phyloP scores from a whole-genome alignment of 495 filamentous ascomycete species.

The Staphylotrichum longicolle region DNA sequence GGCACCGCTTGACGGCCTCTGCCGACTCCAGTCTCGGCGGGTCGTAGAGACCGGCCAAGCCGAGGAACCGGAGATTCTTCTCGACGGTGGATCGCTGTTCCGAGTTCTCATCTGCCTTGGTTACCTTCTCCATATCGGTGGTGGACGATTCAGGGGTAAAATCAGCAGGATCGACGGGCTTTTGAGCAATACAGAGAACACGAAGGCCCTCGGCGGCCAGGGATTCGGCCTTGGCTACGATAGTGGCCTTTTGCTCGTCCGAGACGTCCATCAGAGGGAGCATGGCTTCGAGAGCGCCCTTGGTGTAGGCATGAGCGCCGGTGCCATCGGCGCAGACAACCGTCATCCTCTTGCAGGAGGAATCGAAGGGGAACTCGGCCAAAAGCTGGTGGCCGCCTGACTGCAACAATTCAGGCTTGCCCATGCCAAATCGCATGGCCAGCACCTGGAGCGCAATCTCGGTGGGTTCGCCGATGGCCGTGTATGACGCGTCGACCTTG shows the following conservation, averaged over 20 bases:
- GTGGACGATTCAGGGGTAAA: neutral
- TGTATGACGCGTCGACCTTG: slow-evolving; percentile 39
- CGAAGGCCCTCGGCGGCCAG: slow-evolving; percentile 72
- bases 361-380: slow-evolving; percentile 78
- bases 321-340: slow-evolving; percentile 56
- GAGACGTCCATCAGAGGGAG: slow-evolving; percentile 62
- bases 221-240: slow-evolving; percentile 58
- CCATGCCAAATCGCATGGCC: slow-evolving; percentile 65
- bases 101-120: slow-evolving; percentile 21
- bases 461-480: slow-evolving; percentile 74
- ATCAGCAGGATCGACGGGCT: slow-evolving; percentile 24
- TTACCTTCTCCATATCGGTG: slow-evolving; percentile 17
- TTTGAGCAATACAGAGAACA: slow-evolving; percentile 72
- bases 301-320: slow-evolving; percentile 60
- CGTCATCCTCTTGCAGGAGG: slow-evolving; percentile 78
- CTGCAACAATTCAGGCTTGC: slow-evolving; percentile 51
- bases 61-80: slow-evolving; percentile 56
- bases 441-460: slow-evolving; percentile 82
- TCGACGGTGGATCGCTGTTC: slow-evolving; percentile 49
- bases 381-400: slow-evolving; percentile 50
- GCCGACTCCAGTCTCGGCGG: slow-evolving; percentile 67
- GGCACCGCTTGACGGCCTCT: slow-evolving; percentile 61
- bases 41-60: slow-evolving; percentile 68
- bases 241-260: slow-evolving; percentile 54
- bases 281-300: slow-evolving; percentile 76